Base-by-base conservation (phyloP, 352 stramenopile genomes). In the Pythium oligandrum region DNA sequence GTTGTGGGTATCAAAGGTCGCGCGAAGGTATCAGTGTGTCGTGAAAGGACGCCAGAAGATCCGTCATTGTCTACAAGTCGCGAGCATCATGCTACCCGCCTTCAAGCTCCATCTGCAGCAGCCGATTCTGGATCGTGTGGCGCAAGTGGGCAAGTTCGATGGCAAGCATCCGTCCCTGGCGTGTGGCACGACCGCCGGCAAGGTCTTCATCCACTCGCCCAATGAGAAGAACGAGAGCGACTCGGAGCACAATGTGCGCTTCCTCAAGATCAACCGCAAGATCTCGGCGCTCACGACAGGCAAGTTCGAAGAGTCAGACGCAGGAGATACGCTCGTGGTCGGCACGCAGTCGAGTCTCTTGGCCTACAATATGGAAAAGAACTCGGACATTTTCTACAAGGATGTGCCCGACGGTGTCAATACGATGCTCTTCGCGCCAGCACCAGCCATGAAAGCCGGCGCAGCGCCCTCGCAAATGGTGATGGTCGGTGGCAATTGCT, bases 351-450 rank as follows among this genome's bases (percentile, higher is more conserved):
- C 81, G 39, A 98, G 86, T 72, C 55, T 98, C 26, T 63, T 97
- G 12, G 88, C 84, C 4, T 97, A 97, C 70, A 88, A 97, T 56
- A 83, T 97, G 7, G 86, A 97, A 57, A 92, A 94, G 44, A 98
- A 98, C 68, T 87, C 82, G 45, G 91, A 98, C 48, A 89, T 95
- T 17, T 98, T 97, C 68, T 98, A 93, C 72, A 94, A 95, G 55
- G 82, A 95, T 56, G 71, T 95, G 6, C 84, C 77, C 12, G 88
- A 96, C 54, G 86, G 85, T 44, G 82, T 90, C 46, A 88, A 83
- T 64, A 76, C 77, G n/a, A 86, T 95, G 71, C 59, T 87, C 17
- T 89, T 96, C 57, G 76, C 76, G 2, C 68, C 75, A 0, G 66
- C 73, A 5, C 77, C 73, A 0, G 67, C 66, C 4, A 59, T 72